These are phyloP conservation scores for Seiridium unicorne DNA, from an alignment of 2,329 filamentous ascomycete species.

Conservation along the genomic window DNA sequence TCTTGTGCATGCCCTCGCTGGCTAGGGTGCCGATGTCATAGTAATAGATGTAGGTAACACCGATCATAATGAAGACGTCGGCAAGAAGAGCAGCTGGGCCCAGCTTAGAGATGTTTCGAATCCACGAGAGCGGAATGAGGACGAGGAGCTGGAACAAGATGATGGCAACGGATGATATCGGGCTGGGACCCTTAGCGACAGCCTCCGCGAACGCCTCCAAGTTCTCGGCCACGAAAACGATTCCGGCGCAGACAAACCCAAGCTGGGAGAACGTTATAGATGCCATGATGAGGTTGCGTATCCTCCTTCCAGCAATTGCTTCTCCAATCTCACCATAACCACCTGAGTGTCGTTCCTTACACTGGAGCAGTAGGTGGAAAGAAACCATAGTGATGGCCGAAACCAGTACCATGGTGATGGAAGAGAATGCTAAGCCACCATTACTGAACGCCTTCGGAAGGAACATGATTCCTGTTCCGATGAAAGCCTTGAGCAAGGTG, in stretches of 20 bases:
- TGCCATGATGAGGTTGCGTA: conserved; percentile 64
- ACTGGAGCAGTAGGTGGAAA: conserved; percentile 70
- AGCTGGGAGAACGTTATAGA: conserved; percentile 75
- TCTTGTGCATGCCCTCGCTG: conserved; percentile 53
- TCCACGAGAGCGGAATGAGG: conserved; percentile 66
- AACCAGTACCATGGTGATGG: conserved; percentile 63
- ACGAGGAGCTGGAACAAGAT: conserved; percentile 66
- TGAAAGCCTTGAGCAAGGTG: conserved; percentile 74
- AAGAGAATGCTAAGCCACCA: conserved; percentile 74
- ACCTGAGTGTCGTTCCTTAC: conserved; percentile 61
- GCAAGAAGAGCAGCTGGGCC: conserved; percentile 67
- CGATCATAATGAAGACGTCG: conserved; percentile 70
- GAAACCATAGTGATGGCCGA: conserved; percentile 67
- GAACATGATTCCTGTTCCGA: conserved; percentile 81
- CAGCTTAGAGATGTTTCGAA: conserved; percentile 74
- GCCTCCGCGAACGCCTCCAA: conserved; percentile 65
- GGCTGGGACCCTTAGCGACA: conserved; percentile 47
- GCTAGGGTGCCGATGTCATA: conserved; percentile 62
- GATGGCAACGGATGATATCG: conserved; percentile 54
- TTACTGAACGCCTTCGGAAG: conserved; percentile 75
- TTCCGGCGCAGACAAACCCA: conserved; percentile 74
- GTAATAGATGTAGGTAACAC: conserved; percentile 71
- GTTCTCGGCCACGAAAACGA: conserved; percentile 78
- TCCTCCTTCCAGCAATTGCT: conserved; percentile 59
- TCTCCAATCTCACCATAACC: conserved; percentile 74